Base-by-base conservation (phyloP, 1,284 basidiomycete genomes). In the Cerioporus squamosus region DNA sequence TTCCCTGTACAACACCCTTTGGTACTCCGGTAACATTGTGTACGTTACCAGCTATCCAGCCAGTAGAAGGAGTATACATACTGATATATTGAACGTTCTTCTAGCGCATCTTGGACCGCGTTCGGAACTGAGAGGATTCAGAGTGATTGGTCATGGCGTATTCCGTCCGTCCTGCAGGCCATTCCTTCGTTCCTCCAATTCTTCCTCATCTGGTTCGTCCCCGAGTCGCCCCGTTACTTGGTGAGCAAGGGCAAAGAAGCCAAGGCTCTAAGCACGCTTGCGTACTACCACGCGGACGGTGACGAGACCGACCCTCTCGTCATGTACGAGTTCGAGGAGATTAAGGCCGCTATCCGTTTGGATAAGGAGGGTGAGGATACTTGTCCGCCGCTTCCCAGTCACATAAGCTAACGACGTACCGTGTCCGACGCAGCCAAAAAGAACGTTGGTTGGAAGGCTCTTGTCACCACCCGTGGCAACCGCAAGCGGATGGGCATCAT, bases 21-120 rank as follows among this genome's bases (percentile, higher is more conserved):
- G 88, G 89, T 90, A 90, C 67, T 84, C 87, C 22, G 91, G 90
- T 57, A 80, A 88, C 59, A 89, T 90, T 64, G 69, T 90, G 86
- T 87, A 64, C 47, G 83, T 75, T 22, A 42, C 26, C 29, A 5
- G 18, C 1, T 39, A 2, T 14, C 29, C 22, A 3, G 24, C 66
- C 45, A 36, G 56, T 53, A 29, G 14, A 12, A 7, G 8, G 14
- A 15, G 33, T 36, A 36, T 29, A n/a, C 54, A 31, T 29, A 12
- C 22, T 33, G 39, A 20, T 23, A 33, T 53, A n/a, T n/a, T n/a
- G 47, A 60, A 44, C 45, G 12, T 39, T 51, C 6, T 44, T 39
- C 17, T 51, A 83, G 87, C 58, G 88, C 89, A 26, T 88, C 90
- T 0, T 93, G 90, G 90, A 77, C 86, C 0, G 87, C 88, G 1